phyloP scores from a whole-genome alignment of 2,329 filamentous ascomycete species.

The Rutstroemia sydowiana region DNA sequence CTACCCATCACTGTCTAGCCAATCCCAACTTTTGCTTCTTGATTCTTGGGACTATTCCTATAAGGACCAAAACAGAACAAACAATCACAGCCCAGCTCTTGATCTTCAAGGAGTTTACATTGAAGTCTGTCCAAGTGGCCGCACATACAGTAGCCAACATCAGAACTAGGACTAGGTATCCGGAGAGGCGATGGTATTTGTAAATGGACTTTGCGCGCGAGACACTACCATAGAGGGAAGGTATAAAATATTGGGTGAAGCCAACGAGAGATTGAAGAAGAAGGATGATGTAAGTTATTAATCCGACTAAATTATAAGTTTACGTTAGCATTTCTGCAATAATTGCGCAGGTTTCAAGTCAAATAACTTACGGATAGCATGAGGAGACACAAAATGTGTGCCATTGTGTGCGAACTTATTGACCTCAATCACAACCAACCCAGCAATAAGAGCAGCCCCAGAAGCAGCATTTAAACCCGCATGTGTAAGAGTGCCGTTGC shows the following conservation, averaged over 20 bases:
- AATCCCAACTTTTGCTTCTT: constrained; percentile 72
- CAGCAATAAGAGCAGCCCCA: constrained; percentile 46
- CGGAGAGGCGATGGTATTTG: constrained; percentile 78
- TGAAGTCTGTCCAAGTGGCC: constrained; percentile 72
- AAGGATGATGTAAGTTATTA: constrained; percentile 64
- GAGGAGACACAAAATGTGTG: constrained; percentile 69
- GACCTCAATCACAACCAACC: constrained; percentile 66
- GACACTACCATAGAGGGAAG: constrained; percentile 67
- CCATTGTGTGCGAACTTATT: constrained; percentile 70
- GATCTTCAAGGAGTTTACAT: constrained; percentile 58
- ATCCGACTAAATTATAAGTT: constrained; percentile 39
- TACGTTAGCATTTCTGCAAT: neutral
- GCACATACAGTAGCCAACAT: constrained; percentile 67
- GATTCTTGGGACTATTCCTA: constrained; percentile 70
- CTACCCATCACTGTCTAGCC: neutral
- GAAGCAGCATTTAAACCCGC: constrained; percentile 59
- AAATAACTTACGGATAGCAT: constrained; percentile 50
- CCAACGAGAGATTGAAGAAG: constrained; percentile 70
- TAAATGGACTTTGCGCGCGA: constrained; percentile 76
- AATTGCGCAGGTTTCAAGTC: neutral
- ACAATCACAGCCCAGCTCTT: constrained; percentile 69
- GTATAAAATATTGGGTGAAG: constrained; percentile 73
- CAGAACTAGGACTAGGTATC: constrained; percentile 66
- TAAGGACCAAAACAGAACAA: constrained; percentile 56
- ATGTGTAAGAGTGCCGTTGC: constrained; percentile 53